Evolutionary conservation across 129 eudicot genomes (phyloP), one percentile per base, ranked within the genome.

Genomic region (Escallonia rubra): DNA sequence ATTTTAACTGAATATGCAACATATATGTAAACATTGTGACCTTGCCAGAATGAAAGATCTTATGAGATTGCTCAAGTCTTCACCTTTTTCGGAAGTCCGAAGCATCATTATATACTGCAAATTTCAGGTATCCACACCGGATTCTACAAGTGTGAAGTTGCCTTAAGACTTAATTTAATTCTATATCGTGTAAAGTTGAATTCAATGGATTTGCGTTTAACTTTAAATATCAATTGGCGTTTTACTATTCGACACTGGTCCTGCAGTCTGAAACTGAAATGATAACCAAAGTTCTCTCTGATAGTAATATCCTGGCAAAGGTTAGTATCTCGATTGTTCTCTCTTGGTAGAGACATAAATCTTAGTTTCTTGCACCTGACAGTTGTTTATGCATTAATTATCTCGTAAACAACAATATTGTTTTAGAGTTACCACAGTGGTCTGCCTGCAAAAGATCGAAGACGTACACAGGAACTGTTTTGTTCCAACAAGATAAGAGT

Each of bases 41-140:
- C 23, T 66, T 68, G 57, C 13, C 79, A 94, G 97, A 67, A 86
- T 85, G 89, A 89, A 94, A 74, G 96, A 89, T 68, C 75, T 94
- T 80, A 78, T 79, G 83, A 64, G 83, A 34, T 72, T 89, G 76
- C 79, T 94, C 64, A 89, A 82, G 73, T 85, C 85, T 56, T 58
- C 93, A 66, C 95, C 95, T 16, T 89, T 80, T 72, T 39, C 68
- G 64, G 91, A 93, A 64, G 77, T 85, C 52, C 82, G 85, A 80
- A 94, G 99, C 93, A 86, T 89, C 70, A 94, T 89, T 65, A 74
- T 94, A 50, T 94, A 94, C 85, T 94, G 99, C 86, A 89, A 89
- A 73, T 94, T 86, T 76, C 96, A 94, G 99, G 99, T 94, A 72
- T 54, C 11, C 9, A 39, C 51, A 41, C 8, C 15, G 43, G 41